Evolutionary conservation across 2,329 filamentous ascomycete genomes (phyloP).

Genomic region (Scleromitrula shiraiana): DNA sequence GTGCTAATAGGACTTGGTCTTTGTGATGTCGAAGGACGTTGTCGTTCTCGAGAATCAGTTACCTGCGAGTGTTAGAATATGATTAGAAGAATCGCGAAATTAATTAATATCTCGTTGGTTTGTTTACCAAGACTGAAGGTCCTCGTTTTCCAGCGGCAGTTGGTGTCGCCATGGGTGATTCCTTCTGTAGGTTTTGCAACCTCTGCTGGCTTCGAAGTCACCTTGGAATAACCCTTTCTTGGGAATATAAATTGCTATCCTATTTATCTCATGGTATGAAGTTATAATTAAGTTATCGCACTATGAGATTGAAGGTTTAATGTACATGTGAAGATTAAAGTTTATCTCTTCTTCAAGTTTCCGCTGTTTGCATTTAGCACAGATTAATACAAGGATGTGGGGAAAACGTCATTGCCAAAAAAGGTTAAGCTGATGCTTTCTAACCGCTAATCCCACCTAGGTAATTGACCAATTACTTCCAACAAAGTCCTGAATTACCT

Average conservation of each 20-base stretch:
- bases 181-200: neutral
- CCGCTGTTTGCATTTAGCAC: too few species aligned
- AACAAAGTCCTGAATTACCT: too few species aligned
- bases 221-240: neutral
- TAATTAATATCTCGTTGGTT: neutral
- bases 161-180: constrained; percentile 19
- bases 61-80: constrained; percentile 35
- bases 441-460: too few species aligned
- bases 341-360: neutral
- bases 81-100: constrained; percentile 3
- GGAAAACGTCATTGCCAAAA: constrained; percentile 1
- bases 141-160: constrained; percentile 39
- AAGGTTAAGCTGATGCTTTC: neutral
- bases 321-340: neutral
- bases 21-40: constrained; percentile 34
- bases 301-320: neutral
- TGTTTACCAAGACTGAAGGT: constrained; percentile 52
- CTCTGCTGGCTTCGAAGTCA: neutral
- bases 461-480: too few species aligned
- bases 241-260: neutral
- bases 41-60: constrained; percentile 50
- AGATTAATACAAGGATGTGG: constrained; percentile 3
- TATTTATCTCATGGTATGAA: neutral
- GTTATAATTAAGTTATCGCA: neutral
- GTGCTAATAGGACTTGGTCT: constrained; percentile 27